phyloP scores from a whole-genome alignment of 345 rosid genomes.

The Pelargonium nanum region DNA sequence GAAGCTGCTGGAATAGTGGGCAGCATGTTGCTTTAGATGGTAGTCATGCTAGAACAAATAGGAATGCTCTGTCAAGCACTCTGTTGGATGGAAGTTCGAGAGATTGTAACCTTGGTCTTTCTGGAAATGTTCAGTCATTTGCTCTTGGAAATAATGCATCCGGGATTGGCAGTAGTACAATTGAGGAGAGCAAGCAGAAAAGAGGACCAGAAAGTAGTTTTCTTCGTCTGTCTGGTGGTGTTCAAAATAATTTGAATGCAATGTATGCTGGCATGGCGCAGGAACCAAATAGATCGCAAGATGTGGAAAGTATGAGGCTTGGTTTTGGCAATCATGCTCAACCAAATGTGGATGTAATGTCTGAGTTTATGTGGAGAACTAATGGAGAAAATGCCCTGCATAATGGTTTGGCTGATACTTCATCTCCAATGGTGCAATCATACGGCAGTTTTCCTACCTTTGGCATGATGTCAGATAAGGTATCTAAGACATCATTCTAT shows the following conservation, averaged over 20 bases:
- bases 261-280: conserved; percentile 13
- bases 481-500: too few relatives aligned
- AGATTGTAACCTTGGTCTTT: conserved; percentile 4
- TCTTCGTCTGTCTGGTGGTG: conserved; percentile 11
- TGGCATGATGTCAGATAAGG: conserved; percentile 30
- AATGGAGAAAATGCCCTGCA: conserved; percentile 22
- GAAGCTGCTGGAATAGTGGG: conserved; percentile 10
- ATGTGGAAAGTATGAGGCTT: conserved; percentile 17
- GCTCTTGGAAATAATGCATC: conserved; percentile 10
- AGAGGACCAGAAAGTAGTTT: conserved; percentile 16
- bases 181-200: conserved; percentile 22
- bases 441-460: conserved; percentile 25
- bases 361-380: conserved; percentile 30
- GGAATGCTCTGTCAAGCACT: conserved; percentile 10
- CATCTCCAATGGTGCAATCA: conserved; percentile 23
- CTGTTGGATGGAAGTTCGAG: conserved; percentile 13
- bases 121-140: conserved; percentile 7
- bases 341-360: conserved; percentile 18
- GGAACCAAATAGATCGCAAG: conserved; percentile 11
- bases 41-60: conserved; percentile 10
- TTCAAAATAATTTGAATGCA: conserved; percentile 15
- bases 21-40: conserved; percentile 7
- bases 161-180: conserved; percentile 8
- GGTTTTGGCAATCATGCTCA: conserved; percentile 18
- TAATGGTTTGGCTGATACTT: conserved; percentile 21